Percentiles rank a stretch among this genome's conserved stretches.
These are phyloP conservation scores for Russula foetens DNA, from an alignment of 768 basidiomycete species.

Conservation along the genomic window DNA sequence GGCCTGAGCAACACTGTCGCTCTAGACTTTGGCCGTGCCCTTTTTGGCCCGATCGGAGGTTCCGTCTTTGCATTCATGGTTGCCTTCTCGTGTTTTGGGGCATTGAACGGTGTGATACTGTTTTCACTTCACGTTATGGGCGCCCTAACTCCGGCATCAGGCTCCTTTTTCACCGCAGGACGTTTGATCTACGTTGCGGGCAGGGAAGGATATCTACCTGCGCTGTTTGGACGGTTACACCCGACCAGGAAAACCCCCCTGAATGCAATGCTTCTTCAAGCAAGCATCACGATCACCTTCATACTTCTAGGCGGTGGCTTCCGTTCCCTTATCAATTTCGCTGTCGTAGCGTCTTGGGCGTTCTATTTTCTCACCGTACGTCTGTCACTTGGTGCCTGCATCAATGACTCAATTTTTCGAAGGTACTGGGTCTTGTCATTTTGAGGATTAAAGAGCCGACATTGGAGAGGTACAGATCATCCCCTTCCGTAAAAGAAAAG, in stretches of 20 bases:
- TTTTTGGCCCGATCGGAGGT: conserved; percentile 85
- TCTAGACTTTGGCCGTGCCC: conserved; percentile 81
- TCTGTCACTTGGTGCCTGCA: conserved; percentile 1
- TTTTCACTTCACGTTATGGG: neutral
- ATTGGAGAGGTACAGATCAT: conserved; percentile 54
- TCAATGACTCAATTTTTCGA: neutral
- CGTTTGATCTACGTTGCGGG: conserved; percentile 85
- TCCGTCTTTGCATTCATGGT: conserved; percentile 85
- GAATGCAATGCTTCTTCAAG: conserved; percentile 80
- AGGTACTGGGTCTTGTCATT: conserved; percentile 86
- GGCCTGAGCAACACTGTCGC: conserved; percentile 81
- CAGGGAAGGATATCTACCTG: conserved; percentile 80
- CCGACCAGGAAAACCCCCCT: conserved; percentile 71
- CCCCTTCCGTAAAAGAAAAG: neutral
- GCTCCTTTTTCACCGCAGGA: conserved; percentile 67
- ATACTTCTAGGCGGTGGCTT: conserved; percentile 87
- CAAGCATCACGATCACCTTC: conserved; percentile 64
- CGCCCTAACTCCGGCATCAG: conserved; percentile 29
- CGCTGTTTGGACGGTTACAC: conserved; percentile 74
- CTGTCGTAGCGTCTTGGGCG: conserved; percentile 79
- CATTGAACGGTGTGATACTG: conserved; percentile 64
- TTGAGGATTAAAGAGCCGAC: conserved; percentile 86
- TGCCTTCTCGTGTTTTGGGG: conserved; percentile 91
- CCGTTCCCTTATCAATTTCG: conserved; percentile 81
- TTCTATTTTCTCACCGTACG: conserved; percentile 81